Percentiles rank a stretch among this genome's conserved stretches.
Conservation (phyloP, 805 yeast species). For the Lachancea meyersii region DNA sequence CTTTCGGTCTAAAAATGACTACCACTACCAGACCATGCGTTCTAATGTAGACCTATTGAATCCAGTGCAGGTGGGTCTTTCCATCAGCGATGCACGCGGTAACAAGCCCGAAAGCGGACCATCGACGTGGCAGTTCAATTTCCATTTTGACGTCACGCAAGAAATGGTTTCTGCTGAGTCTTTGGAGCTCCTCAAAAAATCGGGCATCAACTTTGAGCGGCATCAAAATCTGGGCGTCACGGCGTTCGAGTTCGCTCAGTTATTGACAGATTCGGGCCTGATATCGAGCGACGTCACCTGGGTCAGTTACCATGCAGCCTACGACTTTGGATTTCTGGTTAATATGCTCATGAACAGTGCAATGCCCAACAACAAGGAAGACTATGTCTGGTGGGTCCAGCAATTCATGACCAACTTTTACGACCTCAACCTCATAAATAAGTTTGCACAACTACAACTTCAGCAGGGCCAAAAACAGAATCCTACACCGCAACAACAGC, state of each 20-base stretch:
- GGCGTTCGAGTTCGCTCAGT: slow-evolving; percentile 72
- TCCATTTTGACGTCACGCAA: slow-evolving; percentile 63
- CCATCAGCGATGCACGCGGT: slow-evolving; percentile 64
- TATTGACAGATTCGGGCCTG: slow-evolving; percentile 79
- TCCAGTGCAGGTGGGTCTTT: slow-evolving; percentile 79
- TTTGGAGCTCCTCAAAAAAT: slow-evolving; percentile 66
- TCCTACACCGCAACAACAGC: slow-evolving; percentile 16
- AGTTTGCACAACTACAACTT: slow-evolving; percentile 19
- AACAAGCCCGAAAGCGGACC: slow-evolving; percentile 59
- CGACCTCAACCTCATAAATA: slow-evolving; percentile 62
- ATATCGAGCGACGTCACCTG: slow-evolving; percentile 63
- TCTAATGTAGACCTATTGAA: slow-evolving; percentile 82
- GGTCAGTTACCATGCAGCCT: slow-evolving; percentile 91
- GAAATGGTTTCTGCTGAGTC: slow-evolving; percentile 90
- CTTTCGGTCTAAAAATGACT: slow-evolving; percentile 82
- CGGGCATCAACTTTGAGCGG: slow-evolving; percentile 75
- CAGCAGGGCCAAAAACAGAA: slow-evolving; percentile 7
- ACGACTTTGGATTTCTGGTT: slow-evolving; percentile 85
- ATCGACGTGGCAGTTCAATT: slow-evolving; percentile 95
- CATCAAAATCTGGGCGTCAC: slow-evolving; percentile 76
- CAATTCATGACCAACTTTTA: slow-evolving; percentile 74
- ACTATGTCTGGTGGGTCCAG: slow-evolving; percentile 63
- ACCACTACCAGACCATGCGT: slow-evolving; percentile 92
- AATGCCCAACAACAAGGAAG: slow-evolving; percentile 77
- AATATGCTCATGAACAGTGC: slow-evolving; percentile 66